phyloP scores from a whole-genome alignment of 73 alveolate genomes.

The Paramecium bursaria region DNA sequence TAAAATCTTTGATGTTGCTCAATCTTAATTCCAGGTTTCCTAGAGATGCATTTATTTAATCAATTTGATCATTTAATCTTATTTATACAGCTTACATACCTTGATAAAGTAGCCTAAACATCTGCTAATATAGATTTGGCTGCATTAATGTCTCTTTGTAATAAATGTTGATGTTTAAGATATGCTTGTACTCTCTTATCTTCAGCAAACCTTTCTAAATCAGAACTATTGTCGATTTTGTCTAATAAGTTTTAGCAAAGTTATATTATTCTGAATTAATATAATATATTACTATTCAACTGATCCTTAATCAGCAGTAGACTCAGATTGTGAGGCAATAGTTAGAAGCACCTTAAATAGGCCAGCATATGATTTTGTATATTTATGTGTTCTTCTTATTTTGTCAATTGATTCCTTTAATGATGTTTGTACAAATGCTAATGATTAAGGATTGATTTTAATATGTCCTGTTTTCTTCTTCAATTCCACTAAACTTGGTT shows the following conservation, averaged over 20 bases:
- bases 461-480: constrained; percentile 9
- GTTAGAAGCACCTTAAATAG: constrained; percentile 42
- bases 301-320: constrained; percentile 65
- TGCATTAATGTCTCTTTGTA: constrained; percentile 18
- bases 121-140: constrained; percentile 49
- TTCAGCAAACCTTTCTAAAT: constrained; percentile 59
- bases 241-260: constrained; percentile 19
- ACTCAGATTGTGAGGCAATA: constrained; percentile 25
- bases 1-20: constrained; percentile 1
- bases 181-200: constrained; percentile 58
- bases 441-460: not conserved
- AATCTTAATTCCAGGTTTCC: constrained; percentile 10
- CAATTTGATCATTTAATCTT: constrained; percentile 8
- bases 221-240: constrained; percentile 40
- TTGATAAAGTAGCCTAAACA: constrained; percentile 39
- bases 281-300: constrained; percentile 37
- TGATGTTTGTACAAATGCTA: not conserved
- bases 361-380: constrained; percentile 30
- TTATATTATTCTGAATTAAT: constrained; percentile 13
- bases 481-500: constrained; percentile 8
- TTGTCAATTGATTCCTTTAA: constrained; percentile 7
- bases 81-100: not conserved
- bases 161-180: constrained; percentile 9
- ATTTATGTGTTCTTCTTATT: constrained; percentile 18
- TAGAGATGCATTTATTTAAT: not conserved